Evolutionary conservation across 441 rosid species (phyloP).

Genomic region (Capsella rubella): DNA sequence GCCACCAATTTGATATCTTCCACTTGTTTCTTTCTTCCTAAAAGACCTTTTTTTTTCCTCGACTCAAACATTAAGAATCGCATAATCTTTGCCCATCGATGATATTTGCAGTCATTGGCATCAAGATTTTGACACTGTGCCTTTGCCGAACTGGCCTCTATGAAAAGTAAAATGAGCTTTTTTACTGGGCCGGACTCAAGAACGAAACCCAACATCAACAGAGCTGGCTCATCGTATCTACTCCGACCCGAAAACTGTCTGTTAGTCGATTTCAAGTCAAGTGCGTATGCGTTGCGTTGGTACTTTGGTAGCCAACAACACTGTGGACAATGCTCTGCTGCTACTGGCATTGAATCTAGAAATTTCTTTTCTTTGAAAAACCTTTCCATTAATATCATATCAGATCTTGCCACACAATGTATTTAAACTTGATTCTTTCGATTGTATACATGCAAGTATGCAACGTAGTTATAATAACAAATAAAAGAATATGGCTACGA

Average conservation of each 20-base stretch:
- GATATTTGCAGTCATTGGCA: neutral
- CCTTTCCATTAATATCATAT: too few species aligned
- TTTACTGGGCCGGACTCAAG: neutral
- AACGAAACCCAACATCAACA: neutral
- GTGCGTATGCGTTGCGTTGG: too few species aligned
- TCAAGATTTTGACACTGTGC: neutral
- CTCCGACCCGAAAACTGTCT: neutral
- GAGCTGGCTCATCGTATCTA: neutral
- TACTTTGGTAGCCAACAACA: neutral
- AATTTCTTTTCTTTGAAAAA: too few species aligned
- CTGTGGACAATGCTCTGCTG: neutral
- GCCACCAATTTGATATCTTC: conserved; percentile 4
- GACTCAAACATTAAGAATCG: neutral
- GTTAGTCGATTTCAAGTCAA: neutral
- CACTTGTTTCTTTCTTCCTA: neutral
- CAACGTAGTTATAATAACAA: neutral
- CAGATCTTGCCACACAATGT: neutral
- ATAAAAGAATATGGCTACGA: neutral
- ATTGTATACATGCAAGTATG: neutral
- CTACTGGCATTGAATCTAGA: neutral
- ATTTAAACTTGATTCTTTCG: neutral
- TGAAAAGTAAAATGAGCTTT: neutral
- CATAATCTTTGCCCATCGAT: neutral
- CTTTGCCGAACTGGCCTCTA: neutral
- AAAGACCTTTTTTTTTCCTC: neutral